Evolutionary conservation across 257 asterid genomes (phyloP), one percentile per base, ranked within the genome.

Genomic region (Penstemon davidsonii): DNA sequence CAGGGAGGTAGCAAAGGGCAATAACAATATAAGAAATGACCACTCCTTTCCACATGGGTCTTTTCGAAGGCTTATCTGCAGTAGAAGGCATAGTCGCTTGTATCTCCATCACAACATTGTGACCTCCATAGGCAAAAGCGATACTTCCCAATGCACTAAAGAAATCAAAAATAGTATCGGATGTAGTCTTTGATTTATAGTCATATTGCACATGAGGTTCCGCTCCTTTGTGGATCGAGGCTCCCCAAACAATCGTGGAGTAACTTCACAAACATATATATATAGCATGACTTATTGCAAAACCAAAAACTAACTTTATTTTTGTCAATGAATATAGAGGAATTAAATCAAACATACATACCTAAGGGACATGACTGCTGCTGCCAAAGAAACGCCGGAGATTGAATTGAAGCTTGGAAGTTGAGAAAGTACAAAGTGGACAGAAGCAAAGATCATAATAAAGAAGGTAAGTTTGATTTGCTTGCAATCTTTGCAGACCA

Each of bases 21-120:
- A 79, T 56, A 3, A 79, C 52, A 33, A 72, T 53, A n/a, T 75
- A 79, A 15, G 84, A 60, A 6, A 58, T 73, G 6, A 71, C 7
- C 10, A 75, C 78, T 7, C 85, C 85, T 55, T 8, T 76, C 85
- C 73, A 73, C 85, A 80, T 80, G 2, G 85, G 80, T 37, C 53
- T 38, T 67, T 74, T 80, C 0, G 82, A 77, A 56, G 85, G 85
- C 68, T 64, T 73, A 3, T 73, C 66, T 1, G 76, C 66, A 1
- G 82, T 62, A 0, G 85, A 80, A 51, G 82, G 80, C 76, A 80
- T 74, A 1, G 85, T 67, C 2, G 84, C 73, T 71, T 79, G 84
- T 45, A 79, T 75, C 13, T 79, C 84, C 86, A 81, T 47, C 69
- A 74, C 83, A 0, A 81, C 81, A 40, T 75, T 81, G 68, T 81